Conservation (phyloP, 768 basidiomycete species). For the Agaricus sinodeliciosus region DNA sequence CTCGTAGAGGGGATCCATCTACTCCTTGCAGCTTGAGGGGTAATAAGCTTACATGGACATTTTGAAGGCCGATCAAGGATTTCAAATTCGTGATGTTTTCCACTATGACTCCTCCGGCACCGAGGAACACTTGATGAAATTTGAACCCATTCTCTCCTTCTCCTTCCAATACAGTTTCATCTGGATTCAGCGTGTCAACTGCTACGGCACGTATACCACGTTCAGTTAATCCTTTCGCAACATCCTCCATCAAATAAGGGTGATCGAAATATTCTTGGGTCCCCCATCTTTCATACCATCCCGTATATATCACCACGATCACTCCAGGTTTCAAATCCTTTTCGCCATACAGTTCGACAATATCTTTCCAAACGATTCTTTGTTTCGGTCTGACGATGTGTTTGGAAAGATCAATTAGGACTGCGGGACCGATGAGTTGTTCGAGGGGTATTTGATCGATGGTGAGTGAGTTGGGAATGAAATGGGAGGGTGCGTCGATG, state of each 20-base stretch:
- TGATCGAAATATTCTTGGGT: constrained; percentile 49
- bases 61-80: constrained; percentile 19
- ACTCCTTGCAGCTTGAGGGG: constrained; percentile 52
- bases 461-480: constrained; percentile 48
- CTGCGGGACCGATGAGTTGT: constrained; percentile 46
- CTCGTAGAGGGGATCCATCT: constrained; percentile 70
- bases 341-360: constrained; percentile 22
- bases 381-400: constrained; percentile 23
- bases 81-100: constrained; percentile 63
- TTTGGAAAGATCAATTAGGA: constrained; percentile 46
- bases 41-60: constrained; percentile 39
- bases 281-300: constrained; percentile 56
- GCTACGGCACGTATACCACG: constrained; percentile 54
- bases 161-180: constrained; percentile 44
- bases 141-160: constrained; percentile 34
- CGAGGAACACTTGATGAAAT: constrained; percentile 57
- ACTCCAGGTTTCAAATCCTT: constrained; percentile 28
- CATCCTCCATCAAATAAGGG: constrained; percentile 52
- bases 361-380: constrained; percentile 50
- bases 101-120: constrained; percentile 54
- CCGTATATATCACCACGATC: constrained; percentile 53
- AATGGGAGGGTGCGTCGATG: constrained; percentile 74
- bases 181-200: constrained; percentile 60
- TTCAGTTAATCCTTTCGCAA: constrained; percentile 41
- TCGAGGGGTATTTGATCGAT: constrained; percentile 52